These are phyloP conservation scores for Chloropicon primus DNA, from an alignment of 139 green algal genomes.

Conservation along the genomic window DNA sequence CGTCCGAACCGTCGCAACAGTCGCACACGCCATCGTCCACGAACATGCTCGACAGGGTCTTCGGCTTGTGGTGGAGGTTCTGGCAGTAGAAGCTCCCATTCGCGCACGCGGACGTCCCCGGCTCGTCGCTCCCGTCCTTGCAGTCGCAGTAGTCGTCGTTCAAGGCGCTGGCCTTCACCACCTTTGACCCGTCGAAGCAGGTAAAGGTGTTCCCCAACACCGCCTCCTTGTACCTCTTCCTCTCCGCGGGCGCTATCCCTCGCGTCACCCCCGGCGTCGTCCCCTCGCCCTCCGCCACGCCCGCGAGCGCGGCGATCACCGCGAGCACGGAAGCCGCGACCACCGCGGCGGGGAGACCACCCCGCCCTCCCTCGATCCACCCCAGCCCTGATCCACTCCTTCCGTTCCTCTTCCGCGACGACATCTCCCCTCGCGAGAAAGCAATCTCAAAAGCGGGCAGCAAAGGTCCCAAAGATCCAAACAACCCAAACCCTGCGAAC, in stretches of 20 bases:
- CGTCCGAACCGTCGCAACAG: constrained; percentile 84
- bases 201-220: not conserved
- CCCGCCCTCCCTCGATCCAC: too few relatives aligned
- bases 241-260: not conserved
- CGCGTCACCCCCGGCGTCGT: not conserved
- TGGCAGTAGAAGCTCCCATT: constrained; percentile 71
- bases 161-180: not conserved
- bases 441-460: too few relatives aligned
- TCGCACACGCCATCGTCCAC: constrained; percentile 93
- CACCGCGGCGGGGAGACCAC: too few relatives aligned
- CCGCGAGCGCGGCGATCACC: not conserved
- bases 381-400: too few relatives aligned
- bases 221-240: not conserved
- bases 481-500: too few relatives aligned
- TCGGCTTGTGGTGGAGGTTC: constrained; percentile 55
- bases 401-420: too few relatives aligned
- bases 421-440: too few relatives aligned
- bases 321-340: not conserved
- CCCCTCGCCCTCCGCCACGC: not conserved
- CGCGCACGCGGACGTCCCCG: constrained; percentile 72
- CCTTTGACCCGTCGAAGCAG: not conserved
- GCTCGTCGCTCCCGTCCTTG: not conserved
- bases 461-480: too few relatives aligned
- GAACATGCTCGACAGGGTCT: constrained; percentile 50
- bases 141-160: not conserved